Conservation (phyloP, 2,329 filamentous ascomycete species). For the Blastomyces emzantsi region DNA sequence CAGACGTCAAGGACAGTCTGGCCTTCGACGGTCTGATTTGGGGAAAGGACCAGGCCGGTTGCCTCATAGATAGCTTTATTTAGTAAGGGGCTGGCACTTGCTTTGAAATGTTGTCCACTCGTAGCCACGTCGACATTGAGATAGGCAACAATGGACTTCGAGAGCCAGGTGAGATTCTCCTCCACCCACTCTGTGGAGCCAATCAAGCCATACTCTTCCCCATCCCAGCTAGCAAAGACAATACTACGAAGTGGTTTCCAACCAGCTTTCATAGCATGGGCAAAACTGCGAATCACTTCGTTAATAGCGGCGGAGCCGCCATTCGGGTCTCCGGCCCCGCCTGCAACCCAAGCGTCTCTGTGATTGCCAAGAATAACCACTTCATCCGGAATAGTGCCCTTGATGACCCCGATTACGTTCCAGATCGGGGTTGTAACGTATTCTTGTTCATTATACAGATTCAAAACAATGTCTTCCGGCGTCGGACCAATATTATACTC, state of each 20-base stretch:
- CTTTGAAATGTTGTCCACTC: conserved; percentile 53
- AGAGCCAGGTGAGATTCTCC: conserved; percentile 75
- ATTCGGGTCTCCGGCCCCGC: conserved; percentile 76
- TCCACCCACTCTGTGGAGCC: conserved; percentile 93
- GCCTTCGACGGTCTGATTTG: conserved; percentile 63
- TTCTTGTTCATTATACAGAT: conserved; percentile 69
- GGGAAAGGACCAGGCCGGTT: conserved; percentile 54
- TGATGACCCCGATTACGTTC: conserved; percentile 89
- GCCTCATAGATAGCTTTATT: conserved; percentile 63
- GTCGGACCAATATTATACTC: conserved; percentile 79
- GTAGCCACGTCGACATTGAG: conserved; percentile 76
- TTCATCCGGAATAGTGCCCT: conserved; percentile 74
- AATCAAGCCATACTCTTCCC: conserved; percentile 75
- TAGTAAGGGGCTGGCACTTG: conserved; percentile 64
- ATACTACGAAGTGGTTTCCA: conserved; percentile 86
- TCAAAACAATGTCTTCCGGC: conserved; percentile 60
- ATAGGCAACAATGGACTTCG: conserved; percentile 64
- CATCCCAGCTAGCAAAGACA: conserved; percentile 80
- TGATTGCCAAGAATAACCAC: conserved; percentile 89
- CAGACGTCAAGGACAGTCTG: conserved; percentile 63
- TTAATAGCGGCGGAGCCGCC: conserved; percentile 71
- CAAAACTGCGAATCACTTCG: conserved; percentile 68
- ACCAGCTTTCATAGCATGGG: conserved; percentile 58
- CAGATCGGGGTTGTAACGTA: conserved; percentile 75
- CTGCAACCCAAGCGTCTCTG: conserved; percentile 79